Evolutionary conservation across 2,329 filamentous ascomycete genomes (phyloP).

Genomic region (Phialophora macrospora): DNA sequence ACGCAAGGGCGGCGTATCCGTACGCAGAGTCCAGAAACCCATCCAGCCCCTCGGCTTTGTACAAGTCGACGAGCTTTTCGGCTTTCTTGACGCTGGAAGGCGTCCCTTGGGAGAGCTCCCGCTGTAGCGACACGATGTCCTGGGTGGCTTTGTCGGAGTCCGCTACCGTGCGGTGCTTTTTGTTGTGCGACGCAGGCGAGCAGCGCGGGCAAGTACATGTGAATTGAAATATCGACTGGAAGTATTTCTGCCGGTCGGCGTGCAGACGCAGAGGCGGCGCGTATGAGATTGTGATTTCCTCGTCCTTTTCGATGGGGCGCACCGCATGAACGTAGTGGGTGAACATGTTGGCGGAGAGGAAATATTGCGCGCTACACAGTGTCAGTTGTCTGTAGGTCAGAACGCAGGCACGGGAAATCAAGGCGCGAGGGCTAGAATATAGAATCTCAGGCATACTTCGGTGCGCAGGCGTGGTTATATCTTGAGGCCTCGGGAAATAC

Average conservation of each 20-base stretch:
- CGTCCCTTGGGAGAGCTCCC: conserved; percentile 14
- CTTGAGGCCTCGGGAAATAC: conserved; percentile 33
- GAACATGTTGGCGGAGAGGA: conserved; percentile 22
- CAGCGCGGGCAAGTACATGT: conserved; percentile 32
- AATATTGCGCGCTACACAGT: conserved; percentile 28
- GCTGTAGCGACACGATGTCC: conserved; percentile 25
- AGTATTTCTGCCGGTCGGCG: conserved; percentile 23
- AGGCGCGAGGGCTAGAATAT: neutral
- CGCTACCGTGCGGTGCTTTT: neutral
- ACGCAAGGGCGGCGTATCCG: conserved; percentile 31
- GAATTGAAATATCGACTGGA: conserved; percentile 29
- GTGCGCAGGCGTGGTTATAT: conserved; percentile 34
- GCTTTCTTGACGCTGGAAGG: conserved; percentile 24
- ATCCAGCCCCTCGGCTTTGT: conserved; percentile 26
- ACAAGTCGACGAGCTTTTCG: conserved; percentile 27
- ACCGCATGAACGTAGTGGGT: conserved; percentile 42
- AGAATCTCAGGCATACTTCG: conserved; percentile 28
- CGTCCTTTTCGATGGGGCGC: conserved; percentile 77
- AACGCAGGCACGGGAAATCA: neutral
- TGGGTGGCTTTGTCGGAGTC: conserved; percentile 21
- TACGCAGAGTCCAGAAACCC: conserved; percentile 31
- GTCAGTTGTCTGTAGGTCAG: conserved; percentile 1
- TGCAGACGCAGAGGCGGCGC: conserved; percentile 21
- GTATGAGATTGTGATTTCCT: conserved; percentile 96
- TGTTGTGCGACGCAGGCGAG: neutral